Conservation (phyloP, 2,329 filamentous ascomycete species). For the Ascochyta pisi region DNA sequence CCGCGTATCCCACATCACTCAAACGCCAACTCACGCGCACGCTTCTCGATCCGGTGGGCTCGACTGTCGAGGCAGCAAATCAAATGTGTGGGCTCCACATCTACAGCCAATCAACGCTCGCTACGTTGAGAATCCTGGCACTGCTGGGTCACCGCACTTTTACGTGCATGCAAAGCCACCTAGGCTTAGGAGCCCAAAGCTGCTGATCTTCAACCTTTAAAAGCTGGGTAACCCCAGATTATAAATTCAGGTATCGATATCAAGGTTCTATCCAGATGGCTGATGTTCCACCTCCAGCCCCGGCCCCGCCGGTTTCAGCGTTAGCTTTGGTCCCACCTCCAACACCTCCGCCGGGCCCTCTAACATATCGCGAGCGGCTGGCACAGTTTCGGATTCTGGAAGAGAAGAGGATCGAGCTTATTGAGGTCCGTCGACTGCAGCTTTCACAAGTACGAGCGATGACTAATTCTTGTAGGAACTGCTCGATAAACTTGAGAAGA, state of each 20-base stretch:
- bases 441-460: neutral
- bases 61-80: constrained; percentile 38
- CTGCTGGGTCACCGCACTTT: constrained; percentile 43
- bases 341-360: constrained; percentile 21
- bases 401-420: constrained; percentile 46
- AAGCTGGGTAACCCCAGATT: constrained; percentile 36
- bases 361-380: constrained; percentile 43
- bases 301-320: constrained; percentile 12
- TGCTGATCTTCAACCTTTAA: constrained; percentile 35
- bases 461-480: constrained; percentile 37
- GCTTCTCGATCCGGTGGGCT: constrained; percentile 36
- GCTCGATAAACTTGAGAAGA: constrained; percentile 47
- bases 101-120: constrained; percentile 40
- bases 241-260: constrained; percentile 12
- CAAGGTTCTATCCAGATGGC: constrained; percentile 25
- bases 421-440: constrained; percentile 34
- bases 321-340: constrained; percentile 15
- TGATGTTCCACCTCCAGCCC: constrained; percentile 22
- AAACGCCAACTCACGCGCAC: constrained; percentile 36
- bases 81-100: constrained; percentile 33
- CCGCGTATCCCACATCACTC: constrained; percentile 20
- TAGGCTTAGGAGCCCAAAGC: constrained; percentile 39
- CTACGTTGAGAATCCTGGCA: constrained; percentile 46
- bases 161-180: constrained; percentile 42
- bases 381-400: constrained; percentile 48